A percentile compares a stretch with the other conserved stretches of the same genome.
Conservation (phyloP, 2,329 filamentous ascomycete species). For the Polytolypa hystricis region DNA sequence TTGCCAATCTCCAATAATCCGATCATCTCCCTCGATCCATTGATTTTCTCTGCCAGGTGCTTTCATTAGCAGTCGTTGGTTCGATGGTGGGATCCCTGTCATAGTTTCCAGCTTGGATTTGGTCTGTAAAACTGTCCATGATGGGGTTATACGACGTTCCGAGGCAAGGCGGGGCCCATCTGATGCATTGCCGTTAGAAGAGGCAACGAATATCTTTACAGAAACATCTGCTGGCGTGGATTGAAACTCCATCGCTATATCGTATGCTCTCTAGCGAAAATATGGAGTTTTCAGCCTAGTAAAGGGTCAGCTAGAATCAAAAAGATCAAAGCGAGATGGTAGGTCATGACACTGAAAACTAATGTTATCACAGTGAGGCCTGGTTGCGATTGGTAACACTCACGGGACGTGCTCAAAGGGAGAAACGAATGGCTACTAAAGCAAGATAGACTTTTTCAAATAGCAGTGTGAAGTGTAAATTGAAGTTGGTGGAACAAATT, state of each 20-base stretch:
- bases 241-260: constrained; percentile 24
- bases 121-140: constrained; percentile 77
- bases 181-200: constrained; percentile 8
- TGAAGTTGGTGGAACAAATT: background rate
- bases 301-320: no score
- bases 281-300: background rate
- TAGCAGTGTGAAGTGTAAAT: background rate
- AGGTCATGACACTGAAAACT: no score
- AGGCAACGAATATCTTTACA: constrained; percentile 28
- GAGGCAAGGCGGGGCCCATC: constrained; percentile 43
- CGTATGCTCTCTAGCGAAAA: background rate
- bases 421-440: no score
- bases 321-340: no score
- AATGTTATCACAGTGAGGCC: no score
- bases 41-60: constrained; percentile 48
- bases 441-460: no score
- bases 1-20: constrained; percentile 43
- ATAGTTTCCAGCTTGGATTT: constrained; percentile 84
- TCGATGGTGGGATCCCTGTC: constrained; percentile 75
- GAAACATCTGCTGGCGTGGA: constrained; percentile 29
- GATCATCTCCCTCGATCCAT: constrained; percentile 61
- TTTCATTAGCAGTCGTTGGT: constrained; percentile 65
- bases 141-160: constrained; percentile 82
- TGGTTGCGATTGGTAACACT: no score
- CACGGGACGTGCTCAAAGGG: no score